phyloP scores from a whole-genome alignment of 2,329 filamentous ascomycete species.

The Ascochyta koolunga region DNA sequence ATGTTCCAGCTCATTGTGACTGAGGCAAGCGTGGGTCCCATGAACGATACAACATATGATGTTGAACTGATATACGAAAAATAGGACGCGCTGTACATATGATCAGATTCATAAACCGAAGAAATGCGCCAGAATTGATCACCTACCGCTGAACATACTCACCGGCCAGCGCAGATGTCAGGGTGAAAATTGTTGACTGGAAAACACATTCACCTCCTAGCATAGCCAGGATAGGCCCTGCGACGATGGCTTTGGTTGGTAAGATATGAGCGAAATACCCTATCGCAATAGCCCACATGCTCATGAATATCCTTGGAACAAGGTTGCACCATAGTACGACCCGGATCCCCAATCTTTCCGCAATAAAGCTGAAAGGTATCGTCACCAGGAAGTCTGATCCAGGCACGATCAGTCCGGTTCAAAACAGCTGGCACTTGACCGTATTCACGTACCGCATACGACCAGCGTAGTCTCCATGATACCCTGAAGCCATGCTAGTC shows the following conservation, averaged over 20 bases:
- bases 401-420: slow-evolving; percentile 16
- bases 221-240: slow-evolving; percentile 37
- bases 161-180: slow-evolving; percentile 40
- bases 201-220: slow-evolving; percentile 48
- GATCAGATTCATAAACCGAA: slow-evolving; percentile 1
- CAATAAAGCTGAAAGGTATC: slow-evolving; percentile 45
- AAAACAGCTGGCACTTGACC: neutral
- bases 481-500: slow-evolving; percentile 61
- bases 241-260: slow-evolving; percentile 40
- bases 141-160: slow-evolving; percentile 43
- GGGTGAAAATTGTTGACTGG: slow-evolving; percentile 41
- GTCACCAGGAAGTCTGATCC: slow-evolving; percentile 42
- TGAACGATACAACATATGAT: slow-evolving; percentile 43
- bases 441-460: slow-evolving; percentile 39
- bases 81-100: slow-evolving; percentile 40
- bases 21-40: slow-evolving; percentile 44
- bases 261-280: slow-evolving; percentile 35
- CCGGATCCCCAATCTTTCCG: slow-evolving; percentile 37
- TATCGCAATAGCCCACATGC: slow-evolving; percentile 40
- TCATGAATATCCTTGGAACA: slow-evolving; percentile 38
- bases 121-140: neutral
- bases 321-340: slow-evolving; percentile 42
- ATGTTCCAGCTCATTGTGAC: slow-evolving; percentile 43
- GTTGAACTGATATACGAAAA: slow-evolving; percentile 46
- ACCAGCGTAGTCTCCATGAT: slow-evolving; percentile 47